Percentiles rank a stretch among this genome's conserved stretches.
phyloP scores from a whole-genome alignment of 768 basidiomycete genomes.

The Trametes cinnabarina region DNA sequence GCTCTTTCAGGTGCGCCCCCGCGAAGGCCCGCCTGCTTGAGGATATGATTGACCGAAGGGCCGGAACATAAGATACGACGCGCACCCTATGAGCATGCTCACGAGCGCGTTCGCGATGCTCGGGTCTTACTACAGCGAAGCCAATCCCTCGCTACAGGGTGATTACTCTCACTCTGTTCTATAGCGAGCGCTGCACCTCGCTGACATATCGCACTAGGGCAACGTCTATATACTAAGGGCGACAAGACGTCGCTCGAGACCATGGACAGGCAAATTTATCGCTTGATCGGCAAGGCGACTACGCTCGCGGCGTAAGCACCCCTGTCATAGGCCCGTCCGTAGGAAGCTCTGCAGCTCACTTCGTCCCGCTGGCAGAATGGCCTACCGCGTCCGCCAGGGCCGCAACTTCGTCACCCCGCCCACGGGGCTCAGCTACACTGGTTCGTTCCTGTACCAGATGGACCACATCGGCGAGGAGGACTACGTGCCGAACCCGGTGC shows the following conservation, averaged over 20 bases:
- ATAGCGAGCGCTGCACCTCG: neutral
- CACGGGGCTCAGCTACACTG: slow-evolving; percentile 78
- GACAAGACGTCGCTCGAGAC: slow-evolving; percentile 62
- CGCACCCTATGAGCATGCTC: slow-evolving; percentile 90
- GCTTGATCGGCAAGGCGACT: slow-evolving; percentile 84
- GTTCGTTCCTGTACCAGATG: slow-evolving; percentile 91
- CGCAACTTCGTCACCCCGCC: slow-evolving; percentile 85
- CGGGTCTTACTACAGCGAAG: slow-evolving; percentile 84
- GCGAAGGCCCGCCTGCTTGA: too few species aligned
- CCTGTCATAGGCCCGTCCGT: neutral
- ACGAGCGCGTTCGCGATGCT: slow-evolving; percentile 86
- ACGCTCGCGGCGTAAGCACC: slow-evolving; percentile 75
- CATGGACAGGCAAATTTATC: slow-evolving; percentile 92
- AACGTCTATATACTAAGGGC: slow-evolving; percentile 72
- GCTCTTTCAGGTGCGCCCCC: slow-evolving; percentile 39
- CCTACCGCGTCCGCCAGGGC: slow-evolving; percentile 89
- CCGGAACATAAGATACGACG: slow-evolving; percentile 63
- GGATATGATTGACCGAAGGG: neutral
- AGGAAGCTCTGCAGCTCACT: neutral
- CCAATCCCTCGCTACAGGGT: slow-evolving; percentile 87
- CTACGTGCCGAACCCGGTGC: slow-evolving; percentile 79
- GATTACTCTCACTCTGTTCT: slow-evolving; percentile 1
- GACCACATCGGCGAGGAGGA: slow-evolving; percentile 73
- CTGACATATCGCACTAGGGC: slow-evolving; percentile 44
- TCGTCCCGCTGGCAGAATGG: slow-evolving; percentile 56